phyloP scores from a whole-genome alignment of 1,284 basidiomycete species.

The Sporisorium graminicola region DNA sequence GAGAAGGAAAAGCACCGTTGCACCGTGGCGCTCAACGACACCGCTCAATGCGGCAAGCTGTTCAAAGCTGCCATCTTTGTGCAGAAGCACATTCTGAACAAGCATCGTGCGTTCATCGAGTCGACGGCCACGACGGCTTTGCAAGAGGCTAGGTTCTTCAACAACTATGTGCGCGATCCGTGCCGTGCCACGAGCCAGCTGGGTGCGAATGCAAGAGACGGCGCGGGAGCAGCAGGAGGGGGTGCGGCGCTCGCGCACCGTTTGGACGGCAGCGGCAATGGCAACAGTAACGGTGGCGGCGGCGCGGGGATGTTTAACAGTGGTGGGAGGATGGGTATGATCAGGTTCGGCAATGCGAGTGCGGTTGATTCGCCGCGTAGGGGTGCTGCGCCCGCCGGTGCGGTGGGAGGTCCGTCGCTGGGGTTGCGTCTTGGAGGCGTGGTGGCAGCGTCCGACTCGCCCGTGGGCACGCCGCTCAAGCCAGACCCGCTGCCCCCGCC shows the following conservation, averaged over 20 bases:
- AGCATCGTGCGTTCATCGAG: slow-evolving; percentile 57
- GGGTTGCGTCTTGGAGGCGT: slow-evolving; percentile 42
- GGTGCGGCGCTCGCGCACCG: slow-evolving; percentile 19
- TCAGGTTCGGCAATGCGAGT: slow-evolving; percentile 42
- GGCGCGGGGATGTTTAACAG: slow-evolving; percentile 27
- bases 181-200: slow-evolving; percentile 32
- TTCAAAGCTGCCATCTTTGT: slow-evolving; percentile 64
- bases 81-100: slow-evolving; percentile 66
- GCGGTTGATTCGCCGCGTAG: slow-evolving; percentile 34
- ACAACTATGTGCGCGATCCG: slow-evolving; percentile 59
- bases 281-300: slow-evolving; percentile 1
- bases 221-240: background rate
- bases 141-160: slow-evolving; percentile 44
- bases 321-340: slow-evolving; percentile 46
- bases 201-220: slow-evolving; percentile 1
- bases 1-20: slow-evolving; percentile 63
- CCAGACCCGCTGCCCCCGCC: slow-evolving; percentile 42
- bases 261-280: slow-evolving; percentile 13
- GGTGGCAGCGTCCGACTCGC: slow-evolving; percentile 7
- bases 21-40: slow-evolving; percentile 42
- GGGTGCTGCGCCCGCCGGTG: background rate
- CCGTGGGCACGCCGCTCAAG: slow-evolving; percentile 20
- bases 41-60: slow-evolving; percentile 58
- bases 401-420: slow-evolving; percentile 8
- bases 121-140: slow-evolving; percentile 11